Base-by-base conservation (phyloP, 192 early-diverging fungal genomes). In the Coemansia sp. region DNA sequence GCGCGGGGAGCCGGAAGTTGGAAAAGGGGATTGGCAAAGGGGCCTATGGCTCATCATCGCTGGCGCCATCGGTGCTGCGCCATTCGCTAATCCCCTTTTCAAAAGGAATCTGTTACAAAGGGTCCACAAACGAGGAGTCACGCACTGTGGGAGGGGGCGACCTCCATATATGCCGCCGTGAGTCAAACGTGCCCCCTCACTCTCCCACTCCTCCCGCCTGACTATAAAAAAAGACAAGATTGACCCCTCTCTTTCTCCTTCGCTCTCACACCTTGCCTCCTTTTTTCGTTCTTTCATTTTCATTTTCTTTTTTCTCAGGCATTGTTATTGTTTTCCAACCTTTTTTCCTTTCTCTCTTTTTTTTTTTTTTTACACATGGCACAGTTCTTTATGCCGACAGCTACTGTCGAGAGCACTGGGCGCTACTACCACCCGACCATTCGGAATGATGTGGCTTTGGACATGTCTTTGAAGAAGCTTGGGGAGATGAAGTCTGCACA, bases 381-480 rank as follows among this genome's bases (percentile, higher is more conserved):
- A 20, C 68, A 69, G 48, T 62, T 69, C 28, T 69, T 61, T 37
- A 62, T 62, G 16, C 39, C 65, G 7, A 31, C 52, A 25, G 34
- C 37, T n/a, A 5, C 35, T 23, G 55, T 31, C 61, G 26, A 21
- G 14, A 20, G 18, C 13, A 21, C 21, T 36, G 38, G 21, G 3
- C 38, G 23, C 37, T 62, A 69, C 65, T 73, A 58, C 59, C 66
- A 75, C 18, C 69, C 70, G 2, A 33, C 77, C 8, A 37, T 73
- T 20, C 64, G 68, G 50, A 63, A 74, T 33, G 68, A 80, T 20
- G 13, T 47, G 39, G 76, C 58, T 21, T 37, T 75, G 16, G 72
- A 75, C 26, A 60, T 80, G 65, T 80, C 77, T 13, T 47, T 80
- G 11, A 64, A 66, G 31, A 80, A 80, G 72, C 72, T 80, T 2